Evolutionary conservation across 352 stramenopile species (phyloP).

Genomic region (Globisporangium radiosum): DNA sequence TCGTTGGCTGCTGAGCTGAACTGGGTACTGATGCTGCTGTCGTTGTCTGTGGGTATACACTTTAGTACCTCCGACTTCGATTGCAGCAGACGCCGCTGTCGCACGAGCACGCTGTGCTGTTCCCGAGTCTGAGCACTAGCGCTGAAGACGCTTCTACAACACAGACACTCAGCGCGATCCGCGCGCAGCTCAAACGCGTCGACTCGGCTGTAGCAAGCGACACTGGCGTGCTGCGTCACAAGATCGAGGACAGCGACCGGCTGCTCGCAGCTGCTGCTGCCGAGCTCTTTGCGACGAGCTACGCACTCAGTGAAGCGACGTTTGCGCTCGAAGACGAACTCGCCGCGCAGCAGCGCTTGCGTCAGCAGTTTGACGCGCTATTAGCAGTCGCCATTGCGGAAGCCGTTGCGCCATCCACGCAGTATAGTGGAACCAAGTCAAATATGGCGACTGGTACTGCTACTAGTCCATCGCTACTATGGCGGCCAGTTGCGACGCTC

Average conservation of each 20-base stretch:
- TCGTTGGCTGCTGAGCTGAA: neutral
- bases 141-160: constrained; percentile 25
- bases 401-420: constrained; percentile 25
- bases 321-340: constrained; percentile 60
- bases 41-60: constrained; percentile 1
- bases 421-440: neutral
- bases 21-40: neutral
- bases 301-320: constrained; percentile 50
- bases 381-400: constrained; percentile 38
- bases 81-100: constrained; percentile 55
- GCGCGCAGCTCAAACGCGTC: constrained; percentile 47
- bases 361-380: constrained; percentile 38
- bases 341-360: constrained; percentile 31
- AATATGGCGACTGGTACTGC: constrained; percentile 1
- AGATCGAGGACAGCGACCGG: constrained; percentile 70
- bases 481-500: constrained; percentile 30
- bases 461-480: constrained; percentile 6
- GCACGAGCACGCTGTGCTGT: constrained; percentile 61
- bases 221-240: constrained; percentile 56
- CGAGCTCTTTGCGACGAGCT: constrained; percentile 44
- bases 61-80: constrained; percentile 72
- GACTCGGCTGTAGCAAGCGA: constrained; percentile 68
- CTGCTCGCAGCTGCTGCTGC: constrained; percentile 44
- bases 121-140: constrained; percentile 40
- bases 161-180: constrained; percentile 49